Conservation (phyloP, 495 filamentous ascomycete genomes). For the Elaphomyces granulatus region DNA sequence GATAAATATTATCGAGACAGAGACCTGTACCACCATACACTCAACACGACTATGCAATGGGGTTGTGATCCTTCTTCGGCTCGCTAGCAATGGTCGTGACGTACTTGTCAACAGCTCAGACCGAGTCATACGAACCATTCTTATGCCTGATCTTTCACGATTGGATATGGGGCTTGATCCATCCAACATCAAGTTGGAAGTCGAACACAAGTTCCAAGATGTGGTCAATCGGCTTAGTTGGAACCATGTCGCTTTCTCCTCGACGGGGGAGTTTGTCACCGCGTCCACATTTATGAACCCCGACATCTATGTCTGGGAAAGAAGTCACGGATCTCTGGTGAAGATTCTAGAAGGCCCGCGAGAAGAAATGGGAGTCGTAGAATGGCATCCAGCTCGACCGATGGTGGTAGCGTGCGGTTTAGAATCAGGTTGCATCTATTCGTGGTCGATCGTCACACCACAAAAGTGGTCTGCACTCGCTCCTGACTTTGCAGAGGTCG, state of each 20-base stretch:
- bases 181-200: conserved; percentile 56
- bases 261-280: conserved; percentile 73
- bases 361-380: conserved; percentile 85
- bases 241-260: conserved; percentile 91
- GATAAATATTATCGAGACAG: conserved; percentile 82
- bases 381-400: conserved; percentile 92
- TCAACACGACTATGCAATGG: conserved; percentile 73
- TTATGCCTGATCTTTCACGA: conserved; percentile 49
- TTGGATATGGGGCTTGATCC: conserved; percentile 32
- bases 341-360: conserved; percentile 92
- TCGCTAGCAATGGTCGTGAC: conserved; percentile 69
- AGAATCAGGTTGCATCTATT: conserved; percentile 76
- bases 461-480: conserved; percentile 95
- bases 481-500: conserved; percentile 92
- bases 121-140: conserved; percentile 79
- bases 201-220: conserved; percentile 98
- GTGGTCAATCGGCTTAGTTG: conserved; percentile 87
- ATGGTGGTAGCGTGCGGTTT: conserved; percentile 80
- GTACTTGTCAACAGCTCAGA: conserved; percentile 84
- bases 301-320: conserved; percentile 97
- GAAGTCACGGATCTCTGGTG: conserved; percentile 79
- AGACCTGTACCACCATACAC: conserved; percentile 63
- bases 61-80: conserved; percentile 76
- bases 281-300: conserved; percentile 95
- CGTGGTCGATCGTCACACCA: conserved; percentile 83